Base-by-base conservation (phyloP, 2,329 filamentous ascomycete species). In the Pseudopithomyces chartarum region DNA sequence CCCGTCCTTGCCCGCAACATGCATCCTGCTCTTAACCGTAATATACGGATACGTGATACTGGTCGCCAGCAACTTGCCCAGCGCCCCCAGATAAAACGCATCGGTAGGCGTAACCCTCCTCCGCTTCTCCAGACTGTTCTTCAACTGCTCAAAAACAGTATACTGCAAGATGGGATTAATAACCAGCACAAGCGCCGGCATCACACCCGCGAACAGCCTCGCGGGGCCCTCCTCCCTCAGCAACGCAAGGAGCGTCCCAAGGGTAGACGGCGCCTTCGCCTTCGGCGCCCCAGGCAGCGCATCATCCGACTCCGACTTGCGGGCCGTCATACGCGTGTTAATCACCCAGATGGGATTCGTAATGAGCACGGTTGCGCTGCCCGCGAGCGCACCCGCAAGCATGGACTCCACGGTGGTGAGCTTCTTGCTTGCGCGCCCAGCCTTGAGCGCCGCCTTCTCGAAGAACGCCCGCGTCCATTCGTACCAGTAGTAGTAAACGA, bases 401-500 rank as follows among this genome's bases (percentile, higher is more conserved):
- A 99, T 99, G 65, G 89, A 90, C 81, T 99, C 94, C 65, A 94
- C 77, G 0, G 95, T 96, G 17, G 91, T 95, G 74, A 99, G 88
- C 75, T 92, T 93, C 79, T 87, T 89, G 60, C 85, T 87, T 55
- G 87, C 85, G 62, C 91, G 87, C 33, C 90, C 90, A 53, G 90
- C 82, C 68, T 86, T 88, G 56, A 84, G 76, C 44, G 92, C 92
- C 10, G 92, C 90, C 62, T 78, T 83, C 75, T 91, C 92, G 80
- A 98, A 97, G 74, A 90, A 90, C 49, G 89, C 84, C 57, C 93
- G 88, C 61, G 92, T 95, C 91, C 92, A 99, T 81, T 99, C 95
- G 79, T 98, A 99, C 94, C 91, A 99, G 84, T 98, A 99, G 81
- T 99, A 99, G 84, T 99, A 99, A 46, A 99, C 94, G 75, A 99